Evolutionary conservation across 768 basidiomycete genomes (phyloP).

Genomic region (Leccinum subgranulosum): DNA sequence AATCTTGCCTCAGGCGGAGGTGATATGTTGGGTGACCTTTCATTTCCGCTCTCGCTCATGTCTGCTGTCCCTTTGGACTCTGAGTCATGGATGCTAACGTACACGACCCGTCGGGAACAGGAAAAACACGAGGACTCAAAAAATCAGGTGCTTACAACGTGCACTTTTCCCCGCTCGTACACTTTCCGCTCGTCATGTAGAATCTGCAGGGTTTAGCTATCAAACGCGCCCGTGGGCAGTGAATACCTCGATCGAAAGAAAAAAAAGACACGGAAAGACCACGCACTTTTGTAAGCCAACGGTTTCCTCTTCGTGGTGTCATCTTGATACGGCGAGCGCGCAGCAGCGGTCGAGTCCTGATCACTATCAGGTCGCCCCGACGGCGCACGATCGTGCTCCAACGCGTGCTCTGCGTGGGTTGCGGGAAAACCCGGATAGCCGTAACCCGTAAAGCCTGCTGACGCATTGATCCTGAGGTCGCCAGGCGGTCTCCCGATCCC

Average conservation of each 20-base stretch:
- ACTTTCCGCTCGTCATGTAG: conserved; percentile 42
- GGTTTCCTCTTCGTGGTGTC: conserved; percentile 17
- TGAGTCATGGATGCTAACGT: conserved; percentile 44
- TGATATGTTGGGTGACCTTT: neutral
- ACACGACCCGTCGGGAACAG: conserved; percentile 1
- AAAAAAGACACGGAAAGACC: neutral
- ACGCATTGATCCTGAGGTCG: conserved; percentile 11
- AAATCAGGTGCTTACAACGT: conserved; percentile 48
- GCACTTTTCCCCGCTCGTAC: conserved; percentile 52
- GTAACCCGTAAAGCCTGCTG: conserved; percentile 9
- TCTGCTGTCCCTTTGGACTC: conserved; percentile 1
- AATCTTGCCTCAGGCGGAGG: conserved; percentile 12
- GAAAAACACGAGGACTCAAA: neutral
- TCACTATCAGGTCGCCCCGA: conserved; percentile 8
- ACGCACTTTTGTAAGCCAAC: conserved; percentile 30
- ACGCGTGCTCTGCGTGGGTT: conserved; percentile 6
- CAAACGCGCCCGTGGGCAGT: neutral
- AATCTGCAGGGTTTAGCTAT: conserved; percentile 63
- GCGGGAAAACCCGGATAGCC: conserved; percentile 15
- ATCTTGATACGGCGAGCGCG: conserved; percentile 9
- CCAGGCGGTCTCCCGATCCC: conserved; percentile 5
- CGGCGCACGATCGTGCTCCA: conserved; percentile 2
- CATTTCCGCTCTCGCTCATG: neutral
- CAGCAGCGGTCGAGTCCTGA: neutral
- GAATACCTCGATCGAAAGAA: neutral